phyloP scores from a whole-genome alignment of 2,329 filamentous ascomycete species.

The Arthrinium puccinioides region DNA sequence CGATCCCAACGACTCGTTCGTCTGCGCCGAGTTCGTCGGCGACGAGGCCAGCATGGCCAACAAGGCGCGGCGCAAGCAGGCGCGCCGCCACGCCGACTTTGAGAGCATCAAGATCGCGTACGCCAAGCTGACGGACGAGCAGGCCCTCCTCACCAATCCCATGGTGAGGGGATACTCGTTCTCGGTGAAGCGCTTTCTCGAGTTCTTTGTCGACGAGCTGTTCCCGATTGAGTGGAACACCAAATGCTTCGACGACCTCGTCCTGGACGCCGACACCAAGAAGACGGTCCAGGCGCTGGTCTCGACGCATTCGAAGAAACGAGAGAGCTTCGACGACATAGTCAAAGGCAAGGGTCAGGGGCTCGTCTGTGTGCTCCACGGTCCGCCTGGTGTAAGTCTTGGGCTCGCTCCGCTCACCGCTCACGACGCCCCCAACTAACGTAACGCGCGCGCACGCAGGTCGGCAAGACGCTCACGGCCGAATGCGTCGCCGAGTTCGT shows the following conservation, averaged over 20 bases:
- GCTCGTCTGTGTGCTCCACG: constrained; percentile 35
- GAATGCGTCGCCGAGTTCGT: constrained; percentile 28
- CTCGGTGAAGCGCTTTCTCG: constrained; percentile 21
- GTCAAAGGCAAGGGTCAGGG: constrained; percentile 21
- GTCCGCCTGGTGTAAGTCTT: constrained; percentile 37
- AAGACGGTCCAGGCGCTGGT: constrained; percentile 41
- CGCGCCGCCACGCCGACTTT: constrained; percentile 14
- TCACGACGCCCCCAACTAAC: constrained; percentile 16
- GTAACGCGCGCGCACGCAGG: too few relatives aligned
- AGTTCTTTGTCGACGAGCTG: constrained; percentile 32
- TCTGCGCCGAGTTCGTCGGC: constrained; percentile 9
- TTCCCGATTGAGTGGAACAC: constrained; percentile 39
- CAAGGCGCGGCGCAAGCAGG: constrained; percentile 8
- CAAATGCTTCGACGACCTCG: constrained; percentile 40
- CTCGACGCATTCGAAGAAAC: not conserved
- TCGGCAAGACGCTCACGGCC: constrained; percentile 29
- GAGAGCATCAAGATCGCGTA: not conserved
- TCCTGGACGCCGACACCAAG: constrained; percentile 41
- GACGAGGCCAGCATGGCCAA: constrained; percentile 9
- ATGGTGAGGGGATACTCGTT: constrained; percentile 24
- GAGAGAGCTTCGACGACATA: constrained; percentile 4
- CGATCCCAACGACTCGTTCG: constrained; percentile 17
- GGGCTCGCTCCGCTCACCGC: too few relatives aligned
- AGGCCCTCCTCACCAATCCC: constrained; percentile 15
- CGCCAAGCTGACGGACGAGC: constrained; percentile 16